phyloP scores from a whole-genome alignment of 805 yeast species.

The Candida michaelii region DNA sequence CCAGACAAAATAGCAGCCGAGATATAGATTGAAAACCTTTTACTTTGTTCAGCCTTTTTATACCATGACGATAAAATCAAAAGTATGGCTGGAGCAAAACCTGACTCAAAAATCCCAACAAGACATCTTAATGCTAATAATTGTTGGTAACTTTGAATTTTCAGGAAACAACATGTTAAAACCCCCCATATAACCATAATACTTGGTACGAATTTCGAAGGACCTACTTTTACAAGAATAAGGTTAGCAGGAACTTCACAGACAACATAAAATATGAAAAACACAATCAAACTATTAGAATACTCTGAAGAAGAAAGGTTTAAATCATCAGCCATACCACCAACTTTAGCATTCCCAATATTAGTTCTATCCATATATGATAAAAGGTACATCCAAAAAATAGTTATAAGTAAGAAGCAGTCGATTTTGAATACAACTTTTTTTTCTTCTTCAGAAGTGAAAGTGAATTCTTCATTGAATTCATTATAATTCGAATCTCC shows the following conservation, averaged over 20 bases:
- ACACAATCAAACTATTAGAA: constrained; percentile 12
- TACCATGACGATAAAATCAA: constrained; percentile 41
- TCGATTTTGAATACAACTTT: constrained; percentile 3
- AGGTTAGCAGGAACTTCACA: constrained; percentile 15
- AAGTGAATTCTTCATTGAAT: constrained; percentile 6
- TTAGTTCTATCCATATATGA: constrained; percentile 15
- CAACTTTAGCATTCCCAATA: constrained; percentile 16
- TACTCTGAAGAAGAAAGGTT: constrained; percentile 10
- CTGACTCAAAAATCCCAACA: constrained; percentile 10
- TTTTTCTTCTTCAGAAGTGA: constrained; percentile 10
- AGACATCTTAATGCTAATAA: constrained; percentile 15
- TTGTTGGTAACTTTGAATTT: constrained; percentile 16
- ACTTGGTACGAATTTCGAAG: constrained; percentile 17
- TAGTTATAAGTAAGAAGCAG: constrained; percentile 1
- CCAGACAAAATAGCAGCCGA: constrained; percentile 36
- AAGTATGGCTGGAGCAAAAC: constrained; percentile 33
- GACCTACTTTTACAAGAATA: constrained; percentile 13
- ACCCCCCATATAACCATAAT: constrained; percentile 19
- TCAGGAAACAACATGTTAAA: constrained; percentile 17
- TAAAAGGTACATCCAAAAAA: constrained; percentile 11
- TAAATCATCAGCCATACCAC: constrained; percentile 12
- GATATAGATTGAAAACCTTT: constrained; percentile 36
- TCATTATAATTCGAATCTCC: background rate
- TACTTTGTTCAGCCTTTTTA: constrained; percentile 35
- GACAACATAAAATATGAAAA: constrained; percentile 14